A percentile compares a stretch with the other conserved stretches of the same genome.
These are phyloP conservation scores for Candida khao-thaluensis DNA, from an alignment of 805 yeast species.

Conservation along the genomic window DNA sequence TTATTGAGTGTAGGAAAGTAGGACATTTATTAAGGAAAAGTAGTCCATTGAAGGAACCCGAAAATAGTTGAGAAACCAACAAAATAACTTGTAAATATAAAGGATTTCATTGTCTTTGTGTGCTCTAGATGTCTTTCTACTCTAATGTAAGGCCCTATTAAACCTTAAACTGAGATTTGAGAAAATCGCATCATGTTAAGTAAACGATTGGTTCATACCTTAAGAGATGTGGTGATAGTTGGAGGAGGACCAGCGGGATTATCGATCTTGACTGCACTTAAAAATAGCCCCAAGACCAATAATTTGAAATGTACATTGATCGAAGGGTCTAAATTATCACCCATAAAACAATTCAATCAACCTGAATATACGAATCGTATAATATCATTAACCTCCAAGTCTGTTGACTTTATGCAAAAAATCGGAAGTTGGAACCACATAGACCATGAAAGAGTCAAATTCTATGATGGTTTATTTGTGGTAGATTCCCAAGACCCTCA, in stretches of 20 bases:
- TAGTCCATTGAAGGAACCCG: too few relatives aligned
- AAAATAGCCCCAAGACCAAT: slow-evolving; percentile 60
- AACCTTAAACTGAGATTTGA: too few relatives aligned
- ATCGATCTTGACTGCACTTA: slow-evolving; percentile 78
- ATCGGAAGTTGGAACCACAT: slow-evolving; percentile 79
- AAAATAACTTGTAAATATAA: too few relatives aligned
- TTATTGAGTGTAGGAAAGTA: slow-evolving; percentile 62
- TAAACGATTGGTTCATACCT: slow-evolving; percentile 8
- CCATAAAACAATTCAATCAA: slow-evolving; percentile 51
- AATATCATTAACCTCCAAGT: slow-evolving; percentile 80
- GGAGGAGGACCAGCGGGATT: slow-evolving; percentile 99
- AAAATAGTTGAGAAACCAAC: too few relatives aligned
- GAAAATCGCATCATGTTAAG: too few relatives aligned
- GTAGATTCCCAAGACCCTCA: slow-evolving; percentile 70
- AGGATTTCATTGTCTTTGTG: too few relatives aligned
- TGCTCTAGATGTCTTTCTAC: too few relatives aligned
- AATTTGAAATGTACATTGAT: slow-evolving; percentile 64
- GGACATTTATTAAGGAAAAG: not conserved
- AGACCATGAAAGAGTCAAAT: slow-evolving; percentile 66
- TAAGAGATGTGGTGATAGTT: slow-evolving; percentile 76
- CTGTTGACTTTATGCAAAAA: slow-evolving; percentile 60
- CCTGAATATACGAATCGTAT: slow-evolving; percentile 75
- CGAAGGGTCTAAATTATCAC: slow-evolving; percentile 65
- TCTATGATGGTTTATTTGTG: slow-evolving; percentile 78
- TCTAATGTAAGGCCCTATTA: too few relatives aligned